These are phyloP conservation scores for Pleoardoris graminearum DNA, from an alignment of 2,329 filamentous ascomycete species.

Conservation along the genomic window DNA sequence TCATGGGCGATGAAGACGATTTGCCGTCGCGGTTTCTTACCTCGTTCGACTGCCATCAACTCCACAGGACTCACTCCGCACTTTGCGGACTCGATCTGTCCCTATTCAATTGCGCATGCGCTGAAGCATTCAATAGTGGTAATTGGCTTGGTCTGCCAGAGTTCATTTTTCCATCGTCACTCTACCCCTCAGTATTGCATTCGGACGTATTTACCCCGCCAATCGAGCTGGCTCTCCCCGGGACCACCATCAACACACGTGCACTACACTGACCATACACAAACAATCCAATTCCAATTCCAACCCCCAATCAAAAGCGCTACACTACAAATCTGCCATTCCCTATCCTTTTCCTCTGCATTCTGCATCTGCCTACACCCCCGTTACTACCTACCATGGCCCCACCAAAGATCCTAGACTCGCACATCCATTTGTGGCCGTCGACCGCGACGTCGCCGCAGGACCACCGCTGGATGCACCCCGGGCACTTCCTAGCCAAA, in stretches of 20 bases:
- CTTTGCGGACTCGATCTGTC: too few relatives aligned
- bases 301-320: not conserved
- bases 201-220: slow-evolving; percentile 19
- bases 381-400: slow-evolving; percentile 22
- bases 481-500: slow-evolving; percentile 59
- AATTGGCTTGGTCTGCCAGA: too few relatives aligned
- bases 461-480: slow-evolving; percentile 70
- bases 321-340: too few relatives aligned
- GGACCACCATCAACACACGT: slow-evolving; percentile 1
- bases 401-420: slow-evolving; percentile 68
- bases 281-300: not conserved
- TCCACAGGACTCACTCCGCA: too few relatives aligned
- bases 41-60: too few relatives aligned
- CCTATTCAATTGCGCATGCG: too few relatives aligned
- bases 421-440: slow-evolving; percentile 89
- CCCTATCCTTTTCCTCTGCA: not conserved
- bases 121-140: too few relatives aligned
- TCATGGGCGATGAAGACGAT: too few relatives aligned
- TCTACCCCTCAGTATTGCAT: not conserved
- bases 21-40: too few relatives aligned
- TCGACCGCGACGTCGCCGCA: slow-evolving; percentile 61
- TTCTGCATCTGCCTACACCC: not conserved
- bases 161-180: not conserved
- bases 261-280: not conserved
- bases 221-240: slow-evolving; percentile 8